Evolutionary conservation across 2,329 filamentous ascomycete species (phyloP), one percentile per base, ranked within the genome.

Genomic region (Alternaria triticina): DNA sequence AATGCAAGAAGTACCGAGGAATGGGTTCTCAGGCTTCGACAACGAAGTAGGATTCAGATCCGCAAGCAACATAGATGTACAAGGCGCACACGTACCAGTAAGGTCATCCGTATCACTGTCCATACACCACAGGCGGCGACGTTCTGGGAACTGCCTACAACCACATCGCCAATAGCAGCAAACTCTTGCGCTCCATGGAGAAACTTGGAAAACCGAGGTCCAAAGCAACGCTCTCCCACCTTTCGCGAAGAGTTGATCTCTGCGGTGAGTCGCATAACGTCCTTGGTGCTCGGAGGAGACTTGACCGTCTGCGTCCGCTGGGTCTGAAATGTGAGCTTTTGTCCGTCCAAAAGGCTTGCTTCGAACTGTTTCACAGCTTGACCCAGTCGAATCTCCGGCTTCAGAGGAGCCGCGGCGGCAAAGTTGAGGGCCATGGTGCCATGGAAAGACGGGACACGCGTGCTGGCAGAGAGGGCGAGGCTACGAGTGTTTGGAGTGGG

Each of bases 101-200:
- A 71, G 4, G 79, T 77, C 62, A 81, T 77, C 46, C 82, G 76
- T 10, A 84, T 79, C 3, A 82, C 59, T 1, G 81, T 75, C 83
- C 82, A 85, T 0, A 85, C 80, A 15, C 82, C 77, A 59, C 80
- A 82, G 0, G 82, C 82, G 13, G 84, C 71, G 0, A 84, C 49
- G 47, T 83, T 84, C 68, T 84, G 82, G 0, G 79, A 80, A 2
- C 80, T 82, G 0, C 82, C 82, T 10, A 84, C 54, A 2, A 82
- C 57, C 17, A 80, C 72, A 70, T 81, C 81, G 5, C 82, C 82
- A 13, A 84, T 62, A 0, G 79, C 76, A 15, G 80, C 81, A 57
- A 81, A 84, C 59, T 82, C 79, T 59, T 85, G 82, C 1, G 82
- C 75, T 0, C 78, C 71, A 17, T 82, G 63, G 0, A 84, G 67